phyloP scores from a whole-genome alignment of 108 stramenopile species.

The Pseudonitzschia delicatissima region DNA sequence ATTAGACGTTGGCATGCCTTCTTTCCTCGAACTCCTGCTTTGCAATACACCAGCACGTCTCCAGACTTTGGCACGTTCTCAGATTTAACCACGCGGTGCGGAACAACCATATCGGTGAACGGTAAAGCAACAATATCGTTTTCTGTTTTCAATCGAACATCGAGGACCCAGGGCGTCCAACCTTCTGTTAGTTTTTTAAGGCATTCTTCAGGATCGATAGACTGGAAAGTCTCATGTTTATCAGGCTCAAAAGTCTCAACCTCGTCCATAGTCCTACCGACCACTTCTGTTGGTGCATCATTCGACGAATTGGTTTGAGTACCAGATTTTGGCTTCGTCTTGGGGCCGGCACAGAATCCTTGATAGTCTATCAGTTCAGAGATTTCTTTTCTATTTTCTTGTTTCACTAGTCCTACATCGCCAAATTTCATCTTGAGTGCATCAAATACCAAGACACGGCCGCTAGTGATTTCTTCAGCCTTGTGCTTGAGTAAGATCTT shows the following conservation, averaged over 20 bases:
- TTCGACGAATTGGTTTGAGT: not conserved
- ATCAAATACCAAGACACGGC: constrained; percentile 82
- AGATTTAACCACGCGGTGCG: constrained; percentile 73
- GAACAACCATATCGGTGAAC: constrained; percentile 83
- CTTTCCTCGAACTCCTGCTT: constrained; percentile 86
- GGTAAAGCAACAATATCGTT: constrained; percentile 91
- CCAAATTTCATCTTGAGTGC: constrained; percentile 79
- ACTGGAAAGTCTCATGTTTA: constrained; percentile 46
- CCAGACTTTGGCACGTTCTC: constrained; percentile 67
- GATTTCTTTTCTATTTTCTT: constrained; percentile 40
- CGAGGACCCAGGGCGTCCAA: constrained; percentile 93
- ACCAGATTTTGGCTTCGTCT: constrained; percentile 20
- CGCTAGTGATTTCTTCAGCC: constrained; percentile 52
- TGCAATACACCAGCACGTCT: constrained; percentile 90
- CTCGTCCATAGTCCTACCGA: constrained; percentile 84
- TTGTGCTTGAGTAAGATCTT: constrained; percentile 74
- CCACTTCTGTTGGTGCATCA: not conserved
- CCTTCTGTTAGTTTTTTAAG: constrained; percentile 67
- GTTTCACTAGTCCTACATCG: constrained; percentile 56
- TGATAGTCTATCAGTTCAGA: constrained; percentile 81
- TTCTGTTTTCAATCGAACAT: constrained; percentile 89
- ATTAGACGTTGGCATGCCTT: constrained; percentile 80
- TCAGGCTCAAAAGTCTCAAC: constrained; percentile 31
- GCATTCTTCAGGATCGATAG: constrained; percentile 65
- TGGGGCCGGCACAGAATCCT: constrained; percentile 84